Percentiles rank a stretch among this genome's conserved stretches.
phyloP scores from a whole-genome alignment of 1,284 basidiomycete genomes.

The Boletus semigastroideus region DNA sequence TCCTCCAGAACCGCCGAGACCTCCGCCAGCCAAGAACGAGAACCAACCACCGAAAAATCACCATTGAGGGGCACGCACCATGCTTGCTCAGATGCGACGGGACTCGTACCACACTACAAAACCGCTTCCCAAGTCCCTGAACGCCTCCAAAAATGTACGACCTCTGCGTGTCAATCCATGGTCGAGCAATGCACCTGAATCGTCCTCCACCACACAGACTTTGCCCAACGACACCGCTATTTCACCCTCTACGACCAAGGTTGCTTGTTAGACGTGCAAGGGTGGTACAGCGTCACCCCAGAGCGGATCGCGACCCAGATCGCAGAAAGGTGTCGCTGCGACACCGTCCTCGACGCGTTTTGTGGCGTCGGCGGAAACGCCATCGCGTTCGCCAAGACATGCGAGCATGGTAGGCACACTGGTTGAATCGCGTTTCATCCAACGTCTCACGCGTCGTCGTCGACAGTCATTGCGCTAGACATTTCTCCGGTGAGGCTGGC shows the following conservation, averaged over 20 bases:
- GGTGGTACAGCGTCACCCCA: constrained; percentile 97
- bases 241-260: constrained; percentile 82
- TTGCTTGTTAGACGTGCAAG: constrained; percentile 81
- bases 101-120: constrained; percentile 70
- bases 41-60: background rate
- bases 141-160: constrained; percentile 79
- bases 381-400: constrained; percentile 95
- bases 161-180: background rate
- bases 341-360: constrained; percentile 88
- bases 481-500: constrained; percentile 80
- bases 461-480: constrained; percentile 88
- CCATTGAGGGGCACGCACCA: background rate
- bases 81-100: constrained; percentile 63
- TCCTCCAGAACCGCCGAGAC: constrained; percentile 4
- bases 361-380: constrained; percentile 98
- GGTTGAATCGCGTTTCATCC: background rate
- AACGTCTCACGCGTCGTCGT: constrained; percentile 1
- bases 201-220: constrained; percentile 55
- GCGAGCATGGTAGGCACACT: constrained; percentile 70
- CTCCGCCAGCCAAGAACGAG: background rate
- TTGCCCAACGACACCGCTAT: constrained; percentile 76
- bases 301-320: constrained; percentile 91
- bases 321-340: constrained; percentile 86
- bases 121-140: constrained; percentile 66
- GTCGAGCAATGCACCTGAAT: background rate